Conservation (phyloP, 106 monocot species). For the Alisma plantagoaquatica region DNA sequence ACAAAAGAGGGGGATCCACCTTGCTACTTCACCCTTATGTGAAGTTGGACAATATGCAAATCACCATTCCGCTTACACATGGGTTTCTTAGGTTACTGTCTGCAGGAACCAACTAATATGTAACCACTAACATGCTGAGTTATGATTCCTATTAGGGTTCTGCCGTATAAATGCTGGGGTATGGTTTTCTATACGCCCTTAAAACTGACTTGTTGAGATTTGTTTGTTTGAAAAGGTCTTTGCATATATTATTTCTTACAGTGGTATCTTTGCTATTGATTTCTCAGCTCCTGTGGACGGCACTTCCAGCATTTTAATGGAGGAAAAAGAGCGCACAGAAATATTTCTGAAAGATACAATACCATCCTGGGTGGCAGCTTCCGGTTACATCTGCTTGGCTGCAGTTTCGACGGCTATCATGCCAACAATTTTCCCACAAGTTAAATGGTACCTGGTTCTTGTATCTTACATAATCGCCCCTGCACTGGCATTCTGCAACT, state of each 20-base stretch:
- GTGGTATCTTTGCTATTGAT: background rate
- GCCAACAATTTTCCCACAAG: constrained; percentile 72
- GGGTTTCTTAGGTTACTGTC: too few species aligned
- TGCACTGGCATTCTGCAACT: constrained; percentile 83
- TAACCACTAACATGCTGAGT: background rate
- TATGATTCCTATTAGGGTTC: background rate
- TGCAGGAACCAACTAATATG: background rate
- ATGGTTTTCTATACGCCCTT: too few species aligned
- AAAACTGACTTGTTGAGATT: too few species aligned
- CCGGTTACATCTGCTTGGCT: constrained; percentile 56
- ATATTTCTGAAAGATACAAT: constrained; percentile 63
- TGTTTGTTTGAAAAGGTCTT: too few species aligned
- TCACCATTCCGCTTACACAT: too few species aligned
- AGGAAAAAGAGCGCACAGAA: constrained; percentile 36
- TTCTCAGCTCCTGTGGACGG: constrained; percentile 18
- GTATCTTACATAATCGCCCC: constrained; percentile 57
- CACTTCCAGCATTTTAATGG: constrained; percentile 19
- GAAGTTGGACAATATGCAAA: too few species aligned
- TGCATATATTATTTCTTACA: background rate
- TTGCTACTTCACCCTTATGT: too few species aligned
- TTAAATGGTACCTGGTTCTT: constrained; percentile 68
- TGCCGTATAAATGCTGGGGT: background rate
- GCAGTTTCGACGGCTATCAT: constrained; percentile 63
- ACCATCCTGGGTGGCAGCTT: constrained; percentile 55
- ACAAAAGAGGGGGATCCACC: too few species aligned